A percentile compares a stretch with the other conserved stretches of the same genome.
Evolutionary conservation across 2,329 filamentous ascomycete species (phyloP).

Genomic region (Celoporthe dispersa): DNA sequence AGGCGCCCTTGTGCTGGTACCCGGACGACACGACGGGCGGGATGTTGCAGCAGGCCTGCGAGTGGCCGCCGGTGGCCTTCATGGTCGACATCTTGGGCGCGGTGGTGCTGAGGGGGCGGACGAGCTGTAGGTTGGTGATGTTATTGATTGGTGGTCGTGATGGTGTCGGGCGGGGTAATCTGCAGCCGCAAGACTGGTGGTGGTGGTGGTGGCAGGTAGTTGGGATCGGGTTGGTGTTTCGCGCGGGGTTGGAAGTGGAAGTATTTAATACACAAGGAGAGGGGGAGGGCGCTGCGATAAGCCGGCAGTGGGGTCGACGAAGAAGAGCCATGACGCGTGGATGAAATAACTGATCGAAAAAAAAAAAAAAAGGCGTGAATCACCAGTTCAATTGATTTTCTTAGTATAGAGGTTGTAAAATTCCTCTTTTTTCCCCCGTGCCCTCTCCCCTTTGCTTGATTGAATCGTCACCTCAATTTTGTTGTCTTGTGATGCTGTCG

Average conservation of each 20-base stretch:
- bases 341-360: background rate
- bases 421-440: background rate
- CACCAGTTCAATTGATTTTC: background rate
- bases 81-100: constrained; percentile 41
- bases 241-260: background rate
- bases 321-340: constrained; percentile 11
- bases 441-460: background rate
- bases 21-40: constrained; percentile 50
- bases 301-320: constrained; percentile 14
- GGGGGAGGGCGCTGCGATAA: constrained; percentile 1
- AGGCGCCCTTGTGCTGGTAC: constrained; percentile 51
- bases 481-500: background rate
- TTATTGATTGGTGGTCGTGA: background rate
- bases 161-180: background rate
- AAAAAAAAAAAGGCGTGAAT: background rate
- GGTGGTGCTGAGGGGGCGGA: constrained; percentile 21
- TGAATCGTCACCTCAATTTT: background rate
- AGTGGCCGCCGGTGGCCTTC: constrained; percentile 44
- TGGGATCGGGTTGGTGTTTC: background rate
- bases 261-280: background rate
- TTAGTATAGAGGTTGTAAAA: background rate
- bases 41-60: constrained; percentile 48
- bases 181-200: constrained; percentile 18
- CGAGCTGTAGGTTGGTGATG: background rate
- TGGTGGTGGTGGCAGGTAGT: background rate